Conservation (phyloP, 768 basidiomycete species). For the Lactarius deliciosus region DNA sequence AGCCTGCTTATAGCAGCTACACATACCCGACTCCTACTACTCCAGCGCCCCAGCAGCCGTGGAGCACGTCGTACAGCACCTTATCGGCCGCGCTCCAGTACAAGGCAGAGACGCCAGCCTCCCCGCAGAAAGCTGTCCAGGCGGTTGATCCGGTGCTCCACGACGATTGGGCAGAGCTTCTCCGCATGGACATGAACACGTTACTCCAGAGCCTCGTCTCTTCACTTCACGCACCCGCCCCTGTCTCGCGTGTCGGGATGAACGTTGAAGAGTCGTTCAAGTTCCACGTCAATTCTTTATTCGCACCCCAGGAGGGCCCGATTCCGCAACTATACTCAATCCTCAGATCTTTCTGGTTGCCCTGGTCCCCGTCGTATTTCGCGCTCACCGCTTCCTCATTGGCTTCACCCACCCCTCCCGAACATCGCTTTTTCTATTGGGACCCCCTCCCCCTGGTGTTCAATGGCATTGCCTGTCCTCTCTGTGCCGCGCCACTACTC, state of each 20-base stretch:
- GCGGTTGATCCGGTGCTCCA: slow-evolving; percentile 39
- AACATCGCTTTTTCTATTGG: slow-evolving; percentile 84
- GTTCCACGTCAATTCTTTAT: slow-evolving; percentile 67
- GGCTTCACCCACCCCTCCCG: slow-evolving; percentile 63
- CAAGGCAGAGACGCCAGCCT: slow-evolving; percentile 18
- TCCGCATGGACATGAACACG: slow-evolving; percentile 52
- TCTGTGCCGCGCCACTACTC: slow-evolving; percentile 54
- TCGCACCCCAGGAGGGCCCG: slow-evolving; percentile 42
- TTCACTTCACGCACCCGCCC: slow-evolving; percentile 61
- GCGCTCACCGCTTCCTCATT: slow-evolving; percentile 72
- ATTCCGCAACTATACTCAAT: slow-evolving; percentile 75
- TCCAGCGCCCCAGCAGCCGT: slow-evolving; percentile 20
- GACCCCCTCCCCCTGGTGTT: slow-evolving; percentile 81
- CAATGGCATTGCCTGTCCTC: slow-evolving; percentile 76
- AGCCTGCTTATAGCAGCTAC: slow-evolving; percentile 23
- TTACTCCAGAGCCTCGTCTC: slow-evolving; percentile 59
- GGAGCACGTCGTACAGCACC: slow-evolving; percentile 28
- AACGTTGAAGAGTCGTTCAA: slow-evolving; percentile 77
- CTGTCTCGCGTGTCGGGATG: slow-evolving; percentile 57
- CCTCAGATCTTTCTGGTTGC: slow-evolving; percentile 83
- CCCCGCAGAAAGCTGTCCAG: slow-evolving; percentile 12
- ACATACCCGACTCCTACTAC: slow-evolving; percentile 25
- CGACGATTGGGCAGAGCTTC: slow-evolving; percentile 66
- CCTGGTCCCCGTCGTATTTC: slow-evolving; percentile 74
- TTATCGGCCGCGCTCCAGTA: slow-evolving; percentile 29